Base-by-base conservation (phyloP, 768 basidiomycete species). In the Termitomyces sp. region DNA sequence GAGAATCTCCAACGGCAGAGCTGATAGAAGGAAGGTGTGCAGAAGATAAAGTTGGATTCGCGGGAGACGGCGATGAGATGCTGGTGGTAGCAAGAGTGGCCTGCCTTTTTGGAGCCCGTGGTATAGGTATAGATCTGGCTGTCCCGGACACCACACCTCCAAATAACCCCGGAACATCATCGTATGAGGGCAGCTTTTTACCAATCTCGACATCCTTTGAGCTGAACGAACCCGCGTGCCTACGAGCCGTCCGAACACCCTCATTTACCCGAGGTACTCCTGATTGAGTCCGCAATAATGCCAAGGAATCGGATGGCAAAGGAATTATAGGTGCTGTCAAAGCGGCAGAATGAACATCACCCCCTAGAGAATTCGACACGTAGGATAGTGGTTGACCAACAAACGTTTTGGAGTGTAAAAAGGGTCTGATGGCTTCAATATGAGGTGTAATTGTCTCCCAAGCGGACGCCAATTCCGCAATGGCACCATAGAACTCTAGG, bases 191-290 rank as follows among this genome's bases (percentile, higher is more conserved):
- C 49, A 91, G 68, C 54, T 82, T 76, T 70, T 86, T 91, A 40
- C 94, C 94, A 50, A 91, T 85, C 66, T 96, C 88, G 6, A 96
- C 89, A 67, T 97, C 94, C 66, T 92, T 89, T 25, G 80, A 85
- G 59, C 94, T 96, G 73, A 96, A 98, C 3, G 94, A 96, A n/a
- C 94, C 94, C 5, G 91, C 94, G 68, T 96, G 90, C 37, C 94
- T 79, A 43, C 94, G 79, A 23, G 83, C 79, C 48, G 80, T 85
- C 27, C 84, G 83, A 25, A 69, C 70, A 58, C 79, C 77, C 55
- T 71, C 78, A 56, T 49, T 56, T 9, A 47, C 28, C 21, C 59
- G 45, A n/a, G 54, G 49, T 16, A 47, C 23, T 41, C 61, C 64
- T 58, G 61, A 52, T 34, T 52, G 35, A 19, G 52, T 50, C 59